Evolutionary conservation across 2,329 filamentous ascomycete genomes (phyloP).

Genomic region (Aureobasidium sp.): DNA sequence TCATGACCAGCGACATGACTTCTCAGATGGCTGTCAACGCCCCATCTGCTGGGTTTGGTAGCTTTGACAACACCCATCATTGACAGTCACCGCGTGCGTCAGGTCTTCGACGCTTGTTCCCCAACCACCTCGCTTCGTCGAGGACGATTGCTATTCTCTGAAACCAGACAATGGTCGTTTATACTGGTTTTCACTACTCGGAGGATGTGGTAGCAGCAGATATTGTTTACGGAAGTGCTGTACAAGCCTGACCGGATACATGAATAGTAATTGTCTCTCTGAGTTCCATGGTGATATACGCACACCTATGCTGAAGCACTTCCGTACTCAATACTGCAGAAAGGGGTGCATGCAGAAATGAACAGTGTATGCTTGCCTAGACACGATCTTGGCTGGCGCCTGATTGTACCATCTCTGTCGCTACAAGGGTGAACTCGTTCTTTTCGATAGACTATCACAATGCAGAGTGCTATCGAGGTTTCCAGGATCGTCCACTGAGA

Average conservation of each 20-base stretch:
- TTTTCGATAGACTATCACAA: background rate
- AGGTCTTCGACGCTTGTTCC: background rate
- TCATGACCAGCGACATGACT: background rate
- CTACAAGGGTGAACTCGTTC: background rate
- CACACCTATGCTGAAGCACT: background rate
- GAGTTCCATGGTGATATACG: background rate
- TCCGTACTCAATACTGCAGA: background rate
- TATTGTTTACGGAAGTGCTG: background rate
- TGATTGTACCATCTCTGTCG: background rate
- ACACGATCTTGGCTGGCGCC: background rate
- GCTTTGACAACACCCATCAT: too few species aligned
- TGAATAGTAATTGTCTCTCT: background rate
- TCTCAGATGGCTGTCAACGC: background rate
- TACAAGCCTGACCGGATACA: background rate
- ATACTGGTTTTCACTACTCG: background rate
- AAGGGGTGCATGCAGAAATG: background rate
- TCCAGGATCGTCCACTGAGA: background rate
- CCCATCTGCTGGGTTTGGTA: background rate
- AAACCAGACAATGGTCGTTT: background rate
- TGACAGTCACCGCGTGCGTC: background rate
- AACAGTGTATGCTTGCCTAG: background rate
- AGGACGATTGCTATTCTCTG: background rate
- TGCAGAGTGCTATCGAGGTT: background rate
- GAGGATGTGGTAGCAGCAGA: background rate
- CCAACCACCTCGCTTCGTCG: background rate